phyloP scores from a whole-genome alignment of 306 rosid species.

The Nissolia schottii region DNA sequence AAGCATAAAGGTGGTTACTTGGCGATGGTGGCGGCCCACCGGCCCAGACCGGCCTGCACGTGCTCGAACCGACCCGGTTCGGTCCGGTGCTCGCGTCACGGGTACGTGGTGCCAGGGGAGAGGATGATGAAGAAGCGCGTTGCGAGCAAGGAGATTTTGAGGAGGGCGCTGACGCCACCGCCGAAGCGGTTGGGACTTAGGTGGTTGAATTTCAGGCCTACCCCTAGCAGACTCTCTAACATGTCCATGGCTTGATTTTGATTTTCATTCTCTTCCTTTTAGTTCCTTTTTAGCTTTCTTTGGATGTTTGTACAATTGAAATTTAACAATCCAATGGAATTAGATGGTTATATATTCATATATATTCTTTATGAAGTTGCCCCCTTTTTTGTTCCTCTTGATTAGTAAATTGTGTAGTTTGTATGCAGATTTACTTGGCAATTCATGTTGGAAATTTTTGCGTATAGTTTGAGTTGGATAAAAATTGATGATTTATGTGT shows the following conservation, averaged over 20 bases:
- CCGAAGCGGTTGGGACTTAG: constrained; percentile 53
- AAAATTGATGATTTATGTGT: neutral
- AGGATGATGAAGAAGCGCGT: constrained; percentile 35
- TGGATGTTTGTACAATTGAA: constrained; percentile 26
- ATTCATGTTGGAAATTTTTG: neutral
- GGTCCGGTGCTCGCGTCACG: constrained; percentile 49
- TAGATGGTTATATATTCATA: constrained; percentile 21
- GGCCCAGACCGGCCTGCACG: constrained; percentile 42
- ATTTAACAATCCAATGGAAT: constrained; percentile 25
- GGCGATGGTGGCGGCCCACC: constrained; percentile 28
- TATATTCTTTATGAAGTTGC: neutral
- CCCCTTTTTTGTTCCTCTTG: neutral
- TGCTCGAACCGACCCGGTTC: constrained; percentile 50
- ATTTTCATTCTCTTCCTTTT: neutral
- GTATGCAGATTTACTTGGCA: neutral
- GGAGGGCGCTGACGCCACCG: constrained; percentile 74
- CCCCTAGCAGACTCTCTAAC: constrained; percentile 81
- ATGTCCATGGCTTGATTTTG: constrained; percentile 66
- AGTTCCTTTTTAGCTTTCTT: neutral
- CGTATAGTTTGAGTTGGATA: neutral
- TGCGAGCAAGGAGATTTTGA: constrained; percentile 58
- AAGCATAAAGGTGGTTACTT: constrained; percentile 2
- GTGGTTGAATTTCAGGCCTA: constrained; percentile 80
- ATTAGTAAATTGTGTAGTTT: neutral
- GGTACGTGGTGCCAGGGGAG: constrained; percentile 45